phyloP scores from a whole-genome alignment of 75 land plant genomes.

The Pinus taeda region DNA sequence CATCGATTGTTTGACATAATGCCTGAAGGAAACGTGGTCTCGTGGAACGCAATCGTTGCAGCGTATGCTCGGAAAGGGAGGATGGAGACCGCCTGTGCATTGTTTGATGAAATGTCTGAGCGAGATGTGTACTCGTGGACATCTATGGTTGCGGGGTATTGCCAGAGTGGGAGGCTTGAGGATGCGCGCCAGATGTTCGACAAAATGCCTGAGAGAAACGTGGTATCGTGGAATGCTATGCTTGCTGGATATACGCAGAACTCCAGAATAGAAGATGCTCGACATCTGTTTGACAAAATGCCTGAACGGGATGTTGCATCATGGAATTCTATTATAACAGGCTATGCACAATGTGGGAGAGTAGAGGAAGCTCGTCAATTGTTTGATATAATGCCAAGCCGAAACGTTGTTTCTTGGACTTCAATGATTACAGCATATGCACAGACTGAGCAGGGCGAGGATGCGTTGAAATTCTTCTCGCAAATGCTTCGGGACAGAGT shows the following conservation, averaged over 20 bases:
- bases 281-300: neutral
- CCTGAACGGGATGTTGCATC: constrained; percentile 6
- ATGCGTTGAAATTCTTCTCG: constrained; percentile 40
- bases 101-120: constrained; percentile 11
- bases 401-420: constrained; percentile 37
- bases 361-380: neutral
- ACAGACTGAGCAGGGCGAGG: constrained; percentile 26
- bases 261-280: neutral
- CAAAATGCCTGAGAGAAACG: constrained; percentile 18
- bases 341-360: constrained; percentile 3
- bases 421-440: constrained; percentile 47
- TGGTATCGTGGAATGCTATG: constrained; percentile 26
- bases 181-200: constrained; percentile 24
- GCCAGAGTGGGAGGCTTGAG: constrained; percentile 15
- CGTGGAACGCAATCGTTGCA: constrained; percentile 56
- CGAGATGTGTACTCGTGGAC: constrained; percentile 18
- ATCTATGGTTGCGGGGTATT: constrained; percentile 8
- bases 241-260: constrained; percentile 11
- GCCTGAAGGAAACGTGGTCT: constrained; percentile 36
- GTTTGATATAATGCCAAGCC: neutral
- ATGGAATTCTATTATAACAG: constrained; percentile 11
- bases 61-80: constrained; percentile 53
- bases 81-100: constrained; percentile 28
- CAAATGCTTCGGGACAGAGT: constrained; percentile 33
- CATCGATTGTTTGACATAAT: constrained; percentile 41